Evolutionary conservation across 1,139 yeast genomes (phyloP), one percentile per base, ranked within the genome.

Genomic region (Zygosaccharomyces sapae): DNA sequence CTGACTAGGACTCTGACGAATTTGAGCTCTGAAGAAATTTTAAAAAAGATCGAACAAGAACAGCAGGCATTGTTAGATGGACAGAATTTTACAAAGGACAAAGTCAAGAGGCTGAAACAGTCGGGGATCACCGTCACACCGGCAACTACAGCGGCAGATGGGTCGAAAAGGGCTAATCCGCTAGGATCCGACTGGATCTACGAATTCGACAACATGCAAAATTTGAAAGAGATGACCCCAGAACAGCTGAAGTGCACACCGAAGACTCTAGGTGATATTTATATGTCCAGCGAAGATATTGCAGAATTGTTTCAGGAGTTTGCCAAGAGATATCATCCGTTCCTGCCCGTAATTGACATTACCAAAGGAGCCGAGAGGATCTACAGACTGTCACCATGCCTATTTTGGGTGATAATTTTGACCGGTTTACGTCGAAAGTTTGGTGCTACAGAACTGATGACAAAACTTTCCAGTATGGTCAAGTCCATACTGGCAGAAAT

Each of bases 381-480:
- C 5, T 86, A 86, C 63, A 70, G 78, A 51, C 72, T 86, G 12
- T 87, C 96, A 52, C 96, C 97, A 0, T 83, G 94, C 1, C 70
- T 92, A 20, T 92, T 92, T 60, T 92, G 98, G 98, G 92, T 92
- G 0, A 83, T 92, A 18, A 82, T 90, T 81, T 78, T 89, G 39
- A 85, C 87, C 1, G 85, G 95, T 0, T 71, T 89, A 35, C 74
- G 97, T 54, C 67, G 75, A 43, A 72, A 61, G 46, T 51, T 65
- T 24, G 55, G 54, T 22, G 53, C 73, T 5, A 65, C 67, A n/a
- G 70, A 69, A 12, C 66, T 70, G 60, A 66, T 76, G 53, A 70
- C 83, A 59, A 71, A 75, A 30, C 69, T 90, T 44, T 79, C 92
- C 0, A 86, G 86, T 0, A 66, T 82, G 29, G 80, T 89, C 43